Conservation (phyloP, 805 yeast species). For the Ogataea paradorogensis region DNA sequence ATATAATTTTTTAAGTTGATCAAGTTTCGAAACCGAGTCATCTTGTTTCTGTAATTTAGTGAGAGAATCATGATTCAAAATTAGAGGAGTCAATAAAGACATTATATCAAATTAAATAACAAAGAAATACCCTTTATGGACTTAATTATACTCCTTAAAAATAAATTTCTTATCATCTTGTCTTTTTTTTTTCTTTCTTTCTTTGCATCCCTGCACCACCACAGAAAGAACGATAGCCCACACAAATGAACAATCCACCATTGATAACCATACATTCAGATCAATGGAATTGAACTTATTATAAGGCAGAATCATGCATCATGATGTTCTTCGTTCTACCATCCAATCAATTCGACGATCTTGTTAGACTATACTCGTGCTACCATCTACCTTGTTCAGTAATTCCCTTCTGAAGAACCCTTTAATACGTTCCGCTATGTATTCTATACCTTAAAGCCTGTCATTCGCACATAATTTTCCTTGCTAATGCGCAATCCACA, state of each 20-base stretch:
- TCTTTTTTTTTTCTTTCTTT: neutral
- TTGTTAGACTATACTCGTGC: neutral
- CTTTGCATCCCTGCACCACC: slow-evolving; percentile 5
- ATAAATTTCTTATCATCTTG: neutral
- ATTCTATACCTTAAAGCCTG: neutral
- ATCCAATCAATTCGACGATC: neutral
- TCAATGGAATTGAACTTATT: neutral
- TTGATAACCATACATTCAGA: neutral
- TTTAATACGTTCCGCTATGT: neutral
- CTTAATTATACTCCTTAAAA: neutral
- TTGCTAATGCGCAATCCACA: neutral
- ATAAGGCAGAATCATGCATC: neutral
- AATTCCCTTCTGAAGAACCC: neutral
- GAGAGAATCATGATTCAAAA: slow-evolving; percentile 14
- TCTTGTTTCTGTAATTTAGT: slow-evolving; percentile 20
- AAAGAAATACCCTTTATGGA: too few relatives aligned
- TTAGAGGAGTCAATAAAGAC: neutral
- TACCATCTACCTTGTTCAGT: neutral
- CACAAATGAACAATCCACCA: neutral
- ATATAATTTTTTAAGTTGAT: slow-evolving; percentile 13
- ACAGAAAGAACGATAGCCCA: slow-evolving; percentile 1
- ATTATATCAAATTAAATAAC: neutral
- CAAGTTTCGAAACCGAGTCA: slow-evolving; percentile 3
- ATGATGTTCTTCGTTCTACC: neutral
- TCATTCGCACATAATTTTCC: too few relatives aligned